Percentiles rank a stretch among this genome's conserved stretches.
These are phyloP conservation scores for Kingdonia uniflora DNA, from an alignment of 164 flowering plant genomes.

Conservation along the genomic window DNA sequence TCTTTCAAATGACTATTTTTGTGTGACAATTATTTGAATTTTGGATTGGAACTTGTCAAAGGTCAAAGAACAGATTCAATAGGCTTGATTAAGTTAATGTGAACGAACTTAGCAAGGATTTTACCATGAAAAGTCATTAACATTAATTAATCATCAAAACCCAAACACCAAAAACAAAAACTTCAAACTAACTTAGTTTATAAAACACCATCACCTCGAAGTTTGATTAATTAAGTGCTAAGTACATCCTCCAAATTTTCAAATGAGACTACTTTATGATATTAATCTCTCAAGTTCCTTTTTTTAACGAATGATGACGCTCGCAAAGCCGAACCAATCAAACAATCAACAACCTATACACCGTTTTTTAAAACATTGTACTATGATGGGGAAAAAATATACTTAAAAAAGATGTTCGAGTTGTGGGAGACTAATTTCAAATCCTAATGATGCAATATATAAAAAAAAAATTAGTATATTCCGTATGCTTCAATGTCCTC, in stretches of 20 bases:
- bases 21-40: conserved; percentile 8
- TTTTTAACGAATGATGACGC: conserved; percentile 6
- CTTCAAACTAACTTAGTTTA: conserved; percentile 12
- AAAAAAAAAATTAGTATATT: no score
- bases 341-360: background rate
- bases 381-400: no score
- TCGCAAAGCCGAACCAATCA: background rate
- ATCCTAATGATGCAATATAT: no score
- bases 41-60: background rate
- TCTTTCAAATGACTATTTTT: no score
- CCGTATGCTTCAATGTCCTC: no score
- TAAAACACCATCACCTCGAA: conserved; percentile 4
- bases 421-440: no score
- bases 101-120: background rate
- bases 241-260: conserved; percentile 2
- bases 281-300: conserved; percentile 1
- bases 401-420: no score
- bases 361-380: no score
- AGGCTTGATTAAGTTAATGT: conserved; percentile 3
- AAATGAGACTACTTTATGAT: background rate
- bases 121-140: no score
- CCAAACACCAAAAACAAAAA: background rate
- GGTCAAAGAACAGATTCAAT: background rate
- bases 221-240: conserved; percentile 1
- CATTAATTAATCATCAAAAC: no score